These are phyloP conservation scores for Globisporangium barbulae DNA, from an alignment of 352 stramenopile genomes.

Conservation along the genomic window DNA sequence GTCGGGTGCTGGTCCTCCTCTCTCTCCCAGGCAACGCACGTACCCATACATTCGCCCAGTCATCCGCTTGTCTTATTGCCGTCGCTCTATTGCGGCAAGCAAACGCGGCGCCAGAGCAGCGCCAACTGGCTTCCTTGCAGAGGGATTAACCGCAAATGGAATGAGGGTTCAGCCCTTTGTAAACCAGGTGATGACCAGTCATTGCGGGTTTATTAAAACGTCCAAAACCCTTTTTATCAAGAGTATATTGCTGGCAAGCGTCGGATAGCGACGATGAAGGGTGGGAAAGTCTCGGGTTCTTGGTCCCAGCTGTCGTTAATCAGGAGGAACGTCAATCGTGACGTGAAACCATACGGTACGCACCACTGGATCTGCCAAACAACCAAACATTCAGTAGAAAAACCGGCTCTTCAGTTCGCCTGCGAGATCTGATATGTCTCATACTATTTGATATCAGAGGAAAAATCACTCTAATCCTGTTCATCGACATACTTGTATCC, in stretches of 20 bases:
- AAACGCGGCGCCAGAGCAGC: not conserved
- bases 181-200: not conserved
- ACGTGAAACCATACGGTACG: not conserved
- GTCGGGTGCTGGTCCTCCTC: not conserved
- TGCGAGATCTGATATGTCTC: not conserved
- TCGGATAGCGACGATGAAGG: not conserved
- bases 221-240: too few relatives aligned
- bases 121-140: not conserved
- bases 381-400: not conserved
- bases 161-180: not conserved
- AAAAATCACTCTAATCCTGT: too few relatives aligned
- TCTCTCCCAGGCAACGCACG: not conserved
- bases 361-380: not conserved
- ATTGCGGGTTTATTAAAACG: too few relatives aligned
- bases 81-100: slow-evolving; percentile 1
- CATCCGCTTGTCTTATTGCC: not conserved
- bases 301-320: slow-evolving; percentile 6
- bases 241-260: too few relatives aligned
- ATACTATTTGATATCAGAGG: not conserved
- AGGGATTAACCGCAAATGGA: not conserved
- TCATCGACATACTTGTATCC: too few relatives aligned
- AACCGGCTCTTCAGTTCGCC: not conserved
- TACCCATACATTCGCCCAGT: not conserved
- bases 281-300: not conserved
- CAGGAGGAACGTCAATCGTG: not conserved